phyloP scores from a whole-genome alignment of 805 yeast species.

The Saturnispora sekii region DNA sequence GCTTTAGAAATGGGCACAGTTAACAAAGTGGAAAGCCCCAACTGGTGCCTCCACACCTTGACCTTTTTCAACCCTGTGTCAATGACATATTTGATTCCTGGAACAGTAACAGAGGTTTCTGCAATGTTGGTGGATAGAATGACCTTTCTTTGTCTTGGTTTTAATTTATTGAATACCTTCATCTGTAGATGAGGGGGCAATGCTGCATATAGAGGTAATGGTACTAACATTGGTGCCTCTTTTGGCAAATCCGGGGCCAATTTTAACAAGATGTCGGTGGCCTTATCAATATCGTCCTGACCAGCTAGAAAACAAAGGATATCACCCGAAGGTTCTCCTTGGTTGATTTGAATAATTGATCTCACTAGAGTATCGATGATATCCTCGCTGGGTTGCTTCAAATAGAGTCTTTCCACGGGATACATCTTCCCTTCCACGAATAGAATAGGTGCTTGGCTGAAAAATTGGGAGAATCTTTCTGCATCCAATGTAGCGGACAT shows the following conservation, averaged over 20 bases:
- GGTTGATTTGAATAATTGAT: constrained; percentile 68
- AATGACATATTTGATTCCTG: constrained; percentile 87
- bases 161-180: constrained; percentile 60
- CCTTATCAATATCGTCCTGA: constrained; percentile 93
- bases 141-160: constrained; percentile 67
- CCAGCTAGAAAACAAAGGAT: constrained; percentile 90
- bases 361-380: constrained; percentile 71
- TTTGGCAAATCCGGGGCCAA: constrained; percentile 58
- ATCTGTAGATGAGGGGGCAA: constrained; percentile 78
- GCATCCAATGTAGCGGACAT: constrained; percentile 99
- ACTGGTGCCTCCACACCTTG: constrained; percentile 87
- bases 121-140: constrained; percentile 94
- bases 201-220: constrained; percentile 89
- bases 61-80: constrained; percentile 92
- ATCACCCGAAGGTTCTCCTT: constrained; percentile 78
- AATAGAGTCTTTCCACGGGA: constrained; percentile 67
- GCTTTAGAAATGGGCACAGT: constrained; percentile 92
- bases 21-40: constrained; percentile 85
- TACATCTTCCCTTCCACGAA: constrained; percentile 85
- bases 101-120: constrained; percentile 92
- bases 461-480: constrained; percentile 85
- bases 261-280: constrained; percentile 50
- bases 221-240: constrained; percentile 65
- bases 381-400: constrained; percentile 62
- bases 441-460: constrained; percentile 68